A percentile compares a stretch with the other conserved stretches of the same genome.
Evolutionary conservation across 2,329 filamentous ascomycete species (phyloP).

Genomic region (Epicoccum nigrum): DNA sequence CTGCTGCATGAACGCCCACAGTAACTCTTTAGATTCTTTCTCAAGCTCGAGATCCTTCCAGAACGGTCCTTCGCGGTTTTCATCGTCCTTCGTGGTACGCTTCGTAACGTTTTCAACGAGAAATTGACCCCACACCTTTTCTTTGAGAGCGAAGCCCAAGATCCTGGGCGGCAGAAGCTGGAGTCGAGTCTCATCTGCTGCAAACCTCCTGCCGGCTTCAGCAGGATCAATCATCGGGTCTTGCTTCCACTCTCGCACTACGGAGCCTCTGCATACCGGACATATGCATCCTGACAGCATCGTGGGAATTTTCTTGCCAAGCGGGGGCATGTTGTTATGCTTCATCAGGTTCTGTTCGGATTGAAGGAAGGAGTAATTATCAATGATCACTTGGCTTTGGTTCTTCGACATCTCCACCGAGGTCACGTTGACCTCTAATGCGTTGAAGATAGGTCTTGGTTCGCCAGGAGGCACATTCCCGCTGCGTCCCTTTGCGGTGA

Average conservation of each 20-base stretch:
- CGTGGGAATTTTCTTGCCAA: conserved; percentile 1
- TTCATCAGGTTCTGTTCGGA: conserved; percentile 13
- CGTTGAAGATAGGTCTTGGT: not conserved
- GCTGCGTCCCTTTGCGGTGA: not conserved
- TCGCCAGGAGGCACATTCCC: not conserved
- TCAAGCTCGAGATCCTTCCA: conserved; percentile 6
- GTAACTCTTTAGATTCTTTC: conserved; percentile 3
- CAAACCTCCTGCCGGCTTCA: not conserved
- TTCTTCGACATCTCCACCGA: conserved; percentile 2
- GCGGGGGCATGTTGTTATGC: conserved; percentile 1
- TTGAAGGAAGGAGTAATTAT: conserved; percentile 11
- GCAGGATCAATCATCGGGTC: not conserved
- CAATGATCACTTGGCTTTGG: conserved; percentile 13
- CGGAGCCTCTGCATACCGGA: not conserved
- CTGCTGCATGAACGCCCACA: conserved; percentile 8
- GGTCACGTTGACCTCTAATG: conserved; percentile 2
- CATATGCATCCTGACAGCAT: conserved; percentile 5
- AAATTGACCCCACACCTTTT: conserved; percentile 12
- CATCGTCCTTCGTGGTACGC: not conserved
- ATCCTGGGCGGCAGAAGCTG: conserved; percentile 8
- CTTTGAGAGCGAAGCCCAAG: conserved; percentile 6
- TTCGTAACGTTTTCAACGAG: conserved; percentile 1
- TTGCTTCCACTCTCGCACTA: not conserved
- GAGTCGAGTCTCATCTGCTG: not conserved
- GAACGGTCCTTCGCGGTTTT: not conserved